phyloP scores from a whole-genome alignment of 2,329 filamentous ascomycete species.

The Albifimbria verrucaria region DNA sequence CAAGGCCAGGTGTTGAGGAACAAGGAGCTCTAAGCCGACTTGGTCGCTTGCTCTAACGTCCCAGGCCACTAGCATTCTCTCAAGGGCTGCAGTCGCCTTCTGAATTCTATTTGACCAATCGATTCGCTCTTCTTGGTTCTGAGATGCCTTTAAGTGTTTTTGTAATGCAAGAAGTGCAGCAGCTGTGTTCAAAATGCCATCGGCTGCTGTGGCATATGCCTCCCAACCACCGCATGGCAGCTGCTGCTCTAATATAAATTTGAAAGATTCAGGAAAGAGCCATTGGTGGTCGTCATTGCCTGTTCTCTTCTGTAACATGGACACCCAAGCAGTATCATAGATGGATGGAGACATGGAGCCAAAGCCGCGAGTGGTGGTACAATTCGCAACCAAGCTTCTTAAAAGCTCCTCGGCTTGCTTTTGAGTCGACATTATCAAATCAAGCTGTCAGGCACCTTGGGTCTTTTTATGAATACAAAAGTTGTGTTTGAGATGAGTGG shows the following conservation, averaged over 20 bases:
- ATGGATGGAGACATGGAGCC: background rate
- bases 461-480: too few species aligned
- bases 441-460: too few species aligned
- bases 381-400: too few species aligned
- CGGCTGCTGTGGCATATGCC: background rate
- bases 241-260: background rate
- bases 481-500: too few species aligned
- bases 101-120: background rate
- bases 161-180: background rate
- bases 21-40: background rate
- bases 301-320: background rate
- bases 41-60: background rate
- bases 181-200: background rate
- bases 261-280: background rate
- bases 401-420: too few species aligned
- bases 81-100: background rate
- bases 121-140: background rate
- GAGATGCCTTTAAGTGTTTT: background rate
- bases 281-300: background rate
- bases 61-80: background rate
- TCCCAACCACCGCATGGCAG: background rate
- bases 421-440: too few species aligned
- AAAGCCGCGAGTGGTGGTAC: background rate
- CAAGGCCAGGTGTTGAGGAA: background rate
- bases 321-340: constrained; percentile 2